These are phyloP conservation scores for Smallanthus sonchifolius DNA, from an alignment of 129 eudicot genomes.

Conservation along the genomic window DNA sequence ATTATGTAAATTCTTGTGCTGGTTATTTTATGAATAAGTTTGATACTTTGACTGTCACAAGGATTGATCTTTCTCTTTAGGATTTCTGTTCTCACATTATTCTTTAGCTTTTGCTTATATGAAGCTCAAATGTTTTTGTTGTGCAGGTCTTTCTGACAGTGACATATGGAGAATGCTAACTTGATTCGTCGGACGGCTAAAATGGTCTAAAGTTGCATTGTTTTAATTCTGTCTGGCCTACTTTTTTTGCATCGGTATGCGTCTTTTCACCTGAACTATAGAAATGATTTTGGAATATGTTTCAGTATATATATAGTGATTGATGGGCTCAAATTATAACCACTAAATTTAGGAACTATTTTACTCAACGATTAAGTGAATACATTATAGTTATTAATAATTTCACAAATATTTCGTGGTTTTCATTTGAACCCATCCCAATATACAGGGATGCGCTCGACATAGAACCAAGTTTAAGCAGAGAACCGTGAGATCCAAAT, in stretches of 20 bases:
- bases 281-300: background rate
- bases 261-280: background rate
- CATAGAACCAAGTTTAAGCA: too few species aligned
- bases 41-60: background rate
- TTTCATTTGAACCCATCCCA: background rate
- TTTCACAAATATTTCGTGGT: background rate
- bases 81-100: background rate
- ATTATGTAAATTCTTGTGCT: background rate
- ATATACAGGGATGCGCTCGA: background rate
- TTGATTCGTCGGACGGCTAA: background rate
- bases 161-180: background rate
- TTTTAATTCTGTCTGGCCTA: background rate
- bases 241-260: background rate
- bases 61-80: background rate
- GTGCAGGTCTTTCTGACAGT: background rate
- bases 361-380: background rate
- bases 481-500: too few species aligned
- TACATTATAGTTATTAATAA: background rate
- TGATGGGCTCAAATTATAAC: background rate
- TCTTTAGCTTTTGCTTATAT: conserved; percentile 14
- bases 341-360: background rate
- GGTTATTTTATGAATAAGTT: background rate
- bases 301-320: background rate
- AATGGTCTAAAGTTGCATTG: background rate
- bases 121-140: background rate